Base-by-base conservation (phyloP, 2,329 filamentous ascomycete genomes). In the Acrodontium crateriforme region DNA sequence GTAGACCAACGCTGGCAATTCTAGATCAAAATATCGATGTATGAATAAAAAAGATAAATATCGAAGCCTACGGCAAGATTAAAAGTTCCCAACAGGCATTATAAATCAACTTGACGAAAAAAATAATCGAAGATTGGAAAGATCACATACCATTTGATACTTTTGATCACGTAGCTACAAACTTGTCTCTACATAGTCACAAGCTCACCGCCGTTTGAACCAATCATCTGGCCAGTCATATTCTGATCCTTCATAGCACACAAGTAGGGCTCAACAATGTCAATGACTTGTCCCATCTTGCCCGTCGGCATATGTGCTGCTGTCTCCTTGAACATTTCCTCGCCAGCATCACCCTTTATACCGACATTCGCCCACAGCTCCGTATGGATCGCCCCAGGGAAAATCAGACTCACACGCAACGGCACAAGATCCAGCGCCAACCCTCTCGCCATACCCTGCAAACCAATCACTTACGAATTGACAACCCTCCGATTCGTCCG, bases 1-100 rank as follows among this genome's bases (percentile, higher is more conserved):
- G 77, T 79, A 44, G 70, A 80, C 54, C 57, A 65, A 39, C 58
- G 67, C 37, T 80, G 75, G 76, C 59, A 54, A 33, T 60, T 63
- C 31, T n/a, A n/a, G n/a, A n/a, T n/a, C n/a, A n/a, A n/a, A n/a
- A 26, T 17, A 10, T 26, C 22, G 27, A 23, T 17, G 16, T 22
- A 4, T 29, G 15, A 16, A 10, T 15, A 17, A n/a, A 26, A 5
- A 16, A 17, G 18, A 26, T 13, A 14, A n/a, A 11, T 26, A 22
- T 22, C 8, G n/a, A n/a, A n/a, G n/a, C n/a, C n/a, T n/a, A n/a
- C n/a, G n/a, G n/a, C n/a, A n/a, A n/a, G n/a, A n/a, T n/a, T n/a
- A n/a, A n/a, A n/a, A n/a, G n/a, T n/a, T n/a, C n/a, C n/a, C n/a
- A n/a, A n/a, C n/a, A n/a, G n/a, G n/a, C n/a, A n/a, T n/a, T n/a